phyloP scores from a whole-genome alignment of 2,329 filamentous ascomycete species.

The Botrytis cinerea region DNA sequence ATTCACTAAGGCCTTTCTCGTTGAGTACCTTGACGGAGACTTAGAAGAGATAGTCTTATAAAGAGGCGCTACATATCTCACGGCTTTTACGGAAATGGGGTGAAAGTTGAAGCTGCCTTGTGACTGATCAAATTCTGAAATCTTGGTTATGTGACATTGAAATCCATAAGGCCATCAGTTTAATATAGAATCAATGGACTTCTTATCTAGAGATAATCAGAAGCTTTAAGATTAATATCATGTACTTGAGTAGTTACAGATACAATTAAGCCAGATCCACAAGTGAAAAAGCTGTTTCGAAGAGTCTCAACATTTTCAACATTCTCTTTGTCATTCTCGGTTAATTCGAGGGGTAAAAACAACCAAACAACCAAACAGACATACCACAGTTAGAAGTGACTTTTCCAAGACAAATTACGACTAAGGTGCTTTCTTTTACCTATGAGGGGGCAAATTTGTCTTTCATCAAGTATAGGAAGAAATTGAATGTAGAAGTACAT shows the following conservation, averaged over 20 bases:
- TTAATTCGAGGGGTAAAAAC: conserved; percentile 5
- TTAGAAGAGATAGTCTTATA: rapidly evolving
- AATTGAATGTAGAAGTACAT: background rate
- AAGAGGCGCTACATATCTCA: background rate
- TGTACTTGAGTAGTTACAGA: background rate
- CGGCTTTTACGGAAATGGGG: background rate
- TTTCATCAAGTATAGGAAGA: background rate
- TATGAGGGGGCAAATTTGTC: no score
- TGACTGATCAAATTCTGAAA: no score
- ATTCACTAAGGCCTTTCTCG: background rate
- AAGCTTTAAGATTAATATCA: no score
- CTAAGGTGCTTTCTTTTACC: background rate
- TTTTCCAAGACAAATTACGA: background rate
- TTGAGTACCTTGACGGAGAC: background rate
- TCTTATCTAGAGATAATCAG: background rate
- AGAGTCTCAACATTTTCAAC: background rate
- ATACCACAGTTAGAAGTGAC: no score
- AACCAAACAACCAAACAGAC: no score
- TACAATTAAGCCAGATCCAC: background rate
- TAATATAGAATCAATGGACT: background rate
- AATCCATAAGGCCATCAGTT: background rate
- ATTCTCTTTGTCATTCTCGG: background rate
- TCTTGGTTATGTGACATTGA: background rate
- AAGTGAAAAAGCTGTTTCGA: background rate
- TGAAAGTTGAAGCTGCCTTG: background rate